A percentile compares a stretch with the other conserved stretches of the same genome.
Conservation (phyloP, 305 asterid genomes). For the Solanum hybrid region DNA sequence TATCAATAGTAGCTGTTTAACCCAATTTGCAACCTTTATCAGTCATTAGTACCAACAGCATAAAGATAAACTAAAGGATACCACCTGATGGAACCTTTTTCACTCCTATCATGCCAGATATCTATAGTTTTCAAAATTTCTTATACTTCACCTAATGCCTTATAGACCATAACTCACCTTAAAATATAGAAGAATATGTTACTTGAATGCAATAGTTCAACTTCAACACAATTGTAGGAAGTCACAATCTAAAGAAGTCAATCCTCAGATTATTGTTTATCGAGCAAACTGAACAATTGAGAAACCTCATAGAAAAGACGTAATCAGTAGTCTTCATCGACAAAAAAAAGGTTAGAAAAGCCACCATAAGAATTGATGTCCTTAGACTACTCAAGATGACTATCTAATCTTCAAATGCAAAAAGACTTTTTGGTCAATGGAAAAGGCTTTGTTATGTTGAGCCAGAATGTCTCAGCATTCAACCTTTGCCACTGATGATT, state of each 20-base stretch:
- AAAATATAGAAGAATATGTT: neutral
- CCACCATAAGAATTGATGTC: neutral
- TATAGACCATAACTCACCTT: neutral
- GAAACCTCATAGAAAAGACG: neutral
- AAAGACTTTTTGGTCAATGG: neutral
- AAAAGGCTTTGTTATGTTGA: neutral
- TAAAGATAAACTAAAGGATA: neutral
- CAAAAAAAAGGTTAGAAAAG: neutral
- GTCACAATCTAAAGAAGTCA: neutral
- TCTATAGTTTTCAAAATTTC: neutral
- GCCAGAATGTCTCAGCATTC: neutral
- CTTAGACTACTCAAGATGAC: neutral
- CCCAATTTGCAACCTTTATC: neutral
- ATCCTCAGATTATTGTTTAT: neutral
- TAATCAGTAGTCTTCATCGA: neutral
- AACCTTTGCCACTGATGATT: neutral
- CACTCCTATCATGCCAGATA: neutral
- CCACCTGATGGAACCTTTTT: neutral
- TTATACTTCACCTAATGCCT: neutral
- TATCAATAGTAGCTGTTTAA: neutral
- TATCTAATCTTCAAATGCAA: neutral
- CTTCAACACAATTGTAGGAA: neutral
- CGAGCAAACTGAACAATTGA: neutral
- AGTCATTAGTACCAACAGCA: neutral
- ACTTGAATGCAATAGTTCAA: neutral